Conservation (phyloP, 148 eudicot species). For the Polygonum aviculare region DNA sequence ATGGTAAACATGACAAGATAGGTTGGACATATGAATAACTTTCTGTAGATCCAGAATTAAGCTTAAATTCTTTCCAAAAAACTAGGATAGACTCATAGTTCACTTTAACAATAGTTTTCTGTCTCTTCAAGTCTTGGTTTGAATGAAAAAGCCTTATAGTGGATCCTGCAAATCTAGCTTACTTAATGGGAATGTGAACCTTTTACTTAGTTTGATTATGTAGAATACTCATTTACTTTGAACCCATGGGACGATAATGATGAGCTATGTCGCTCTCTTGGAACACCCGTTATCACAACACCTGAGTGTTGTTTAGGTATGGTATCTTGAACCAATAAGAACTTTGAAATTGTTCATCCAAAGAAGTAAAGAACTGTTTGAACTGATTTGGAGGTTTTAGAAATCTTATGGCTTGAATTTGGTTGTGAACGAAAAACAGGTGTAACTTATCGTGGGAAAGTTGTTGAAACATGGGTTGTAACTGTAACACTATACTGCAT, state of each 20-base stretch:
- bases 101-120: neutral
- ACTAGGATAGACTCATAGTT: neutral
- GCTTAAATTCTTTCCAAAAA: neutral
- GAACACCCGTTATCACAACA: constrained; percentile 95
- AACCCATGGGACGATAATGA: constrained; percentile 72
- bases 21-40: neutral
- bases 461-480: constrained; percentile 96
- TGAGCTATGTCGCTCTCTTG: constrained; percentile 93
- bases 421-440: constrained; percentile 33
- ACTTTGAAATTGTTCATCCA: neutral
- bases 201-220: neutral
- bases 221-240: neutral
- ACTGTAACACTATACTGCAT: constrained; percentile 82
- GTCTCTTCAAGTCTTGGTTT: too few species aligned
- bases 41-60: neutral
- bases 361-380: too few species aligned
- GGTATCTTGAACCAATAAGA: neutral
- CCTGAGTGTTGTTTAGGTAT: constrained; percentile 92
- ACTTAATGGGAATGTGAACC: neutral
- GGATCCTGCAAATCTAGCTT: too few species aligned
- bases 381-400: neutral
- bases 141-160: too few species aligned
- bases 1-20: neutral
- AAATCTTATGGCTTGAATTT: neutral
- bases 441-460: constrained; percentile 69